Conservation (phyloP, 2,329 filamentous ascomycete genomes). For the Rutstroemia sp. region DNA sequence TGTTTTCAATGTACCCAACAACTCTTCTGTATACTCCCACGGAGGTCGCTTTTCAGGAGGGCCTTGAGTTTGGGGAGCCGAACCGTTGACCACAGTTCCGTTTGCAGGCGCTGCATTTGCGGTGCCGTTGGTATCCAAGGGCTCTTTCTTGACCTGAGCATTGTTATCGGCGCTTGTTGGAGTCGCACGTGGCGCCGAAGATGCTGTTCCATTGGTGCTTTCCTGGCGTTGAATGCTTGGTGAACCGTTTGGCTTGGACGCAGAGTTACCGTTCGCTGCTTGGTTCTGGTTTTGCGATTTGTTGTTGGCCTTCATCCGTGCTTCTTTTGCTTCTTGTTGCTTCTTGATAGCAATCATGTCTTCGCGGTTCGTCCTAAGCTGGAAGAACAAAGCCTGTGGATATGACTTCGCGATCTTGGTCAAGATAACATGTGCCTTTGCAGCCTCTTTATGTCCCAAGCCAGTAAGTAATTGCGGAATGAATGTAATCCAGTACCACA, state of each 20-base stretch:
- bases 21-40: conserved; percentile 95
- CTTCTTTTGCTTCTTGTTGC: conserved; percentile 69
- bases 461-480: conserved; percentile 94
- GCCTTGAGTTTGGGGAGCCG: conserved; percentile 8
- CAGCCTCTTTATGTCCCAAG: conserved; percentile 83
- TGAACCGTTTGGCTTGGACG: conserved; percentile 27
- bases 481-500: conserved; percentile 99
- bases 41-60: conserved; percentile 59
- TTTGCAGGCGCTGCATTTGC: conserved; percentile 11
- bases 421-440: conserved; percentile 77
- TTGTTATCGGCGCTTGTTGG: conserved; percentile 37
- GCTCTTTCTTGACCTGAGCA: conserved; percentile 26
- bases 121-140: conserved; percentile 17
- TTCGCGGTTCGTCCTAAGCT: conserved; percentile 85
- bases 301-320: conserved; percentile 34
- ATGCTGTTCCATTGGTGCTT: conserved; percentile 16
- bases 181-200: conserved; percentile 31
- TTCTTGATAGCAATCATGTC: conserved; percentile 93
- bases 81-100: conserved; percentile 38
- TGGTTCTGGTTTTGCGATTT: conserved; percentile 20
- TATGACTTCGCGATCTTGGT: conserved; percentile 93
- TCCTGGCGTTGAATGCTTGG: conserved; percentile 25
- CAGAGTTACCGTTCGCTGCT: conserved; percentile 12
- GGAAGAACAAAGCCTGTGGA: conserved; percentile 92
- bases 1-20: conserved; percentile 92